Base-by-base conservation (phyloP, 2,329 filamentous ascomycete genomes). In the Alternaria tenuissima region DNA sequence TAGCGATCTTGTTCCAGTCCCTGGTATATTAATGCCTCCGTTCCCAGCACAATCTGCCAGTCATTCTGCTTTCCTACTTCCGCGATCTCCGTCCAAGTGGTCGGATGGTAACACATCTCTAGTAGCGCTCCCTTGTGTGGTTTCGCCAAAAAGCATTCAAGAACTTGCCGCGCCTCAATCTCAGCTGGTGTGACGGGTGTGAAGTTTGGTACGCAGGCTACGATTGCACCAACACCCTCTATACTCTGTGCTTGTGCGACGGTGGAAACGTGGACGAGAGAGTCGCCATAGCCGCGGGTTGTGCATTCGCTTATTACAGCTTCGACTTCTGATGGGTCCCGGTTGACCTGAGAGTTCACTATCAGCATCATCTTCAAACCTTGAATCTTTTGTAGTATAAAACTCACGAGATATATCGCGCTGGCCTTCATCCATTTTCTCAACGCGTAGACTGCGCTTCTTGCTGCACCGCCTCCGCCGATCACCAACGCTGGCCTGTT, bases 81-180 rank as follows among this genome's bases (percentile, higher is more conserved):
- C 1, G 86, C 87, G 49, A 93, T 85, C 66, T 85, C 83, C 0
- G 91, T 94, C 66, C 68, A 75, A 0, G 90, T 89, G 3, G 83
- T 77, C 0, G 91, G 91, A 74, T 93, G 91, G 75, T 94, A 94
- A 81, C 91, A 93, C 91, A 94, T 94, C 77, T 94, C 91, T 61
- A 94, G 76, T 57, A 94, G 86, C 7, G 87, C 87, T 7, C 90
- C 91, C 77, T 90, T 89, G 62, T 85, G 79, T 30, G 81, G 72
- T 55, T 82, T 83, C 26, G 58, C 49, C 34, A 86, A 61, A 52
- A 86, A 84, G 3, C 80, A 76, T 69, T 87, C 82, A 0, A 85
- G 76, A 0, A 92, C 83, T 1, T 78, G 75, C 1, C 91, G 81
- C 4, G 89, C 87, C 42, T 82, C 80, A 28, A 83, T 80, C 81